Percentiles rank a stretch among this genome's conserved stretches.
These are phyloP conservation scores for Leccinum pellstonianum DNA, from an alignment of 768 basidiomycete genomes.

Conservation along the genomic window DNA sequence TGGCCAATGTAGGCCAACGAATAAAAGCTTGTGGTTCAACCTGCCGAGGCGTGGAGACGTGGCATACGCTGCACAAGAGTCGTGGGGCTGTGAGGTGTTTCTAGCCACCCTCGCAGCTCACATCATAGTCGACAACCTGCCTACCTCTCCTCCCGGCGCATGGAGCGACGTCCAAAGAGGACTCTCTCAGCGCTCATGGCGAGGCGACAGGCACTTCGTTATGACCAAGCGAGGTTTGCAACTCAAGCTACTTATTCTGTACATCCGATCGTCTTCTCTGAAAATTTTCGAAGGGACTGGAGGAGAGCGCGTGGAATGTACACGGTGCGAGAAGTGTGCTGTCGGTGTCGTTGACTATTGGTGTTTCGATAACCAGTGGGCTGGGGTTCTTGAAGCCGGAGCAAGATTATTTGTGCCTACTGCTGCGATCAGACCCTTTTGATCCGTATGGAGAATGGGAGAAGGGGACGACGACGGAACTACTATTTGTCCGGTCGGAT, in stretches of 20 bases:
- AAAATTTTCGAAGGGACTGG: conserved; percentile 19
- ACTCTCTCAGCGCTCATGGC: conserved; percentile 14
- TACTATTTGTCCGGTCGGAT: conserved; percentile 25
- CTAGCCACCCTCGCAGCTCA: too few relatives aligned
- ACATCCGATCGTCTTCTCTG: conserved; percentile 18
- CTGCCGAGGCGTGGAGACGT: too few relatives aligned
- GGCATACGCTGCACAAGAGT: too few relatives aligned
- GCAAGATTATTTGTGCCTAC: conserved; percentile 31
- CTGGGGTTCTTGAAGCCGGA: conserved; percentile 19
- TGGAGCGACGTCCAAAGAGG: too few relatives aligned
- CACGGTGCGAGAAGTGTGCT: conserved; percentile 19
- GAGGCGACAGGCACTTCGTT: conserved; percentile 29
- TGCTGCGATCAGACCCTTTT: conserved; percentile 29
- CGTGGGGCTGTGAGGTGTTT: too few relatives aligned
- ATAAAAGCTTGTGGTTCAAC: too few relatives aligned
- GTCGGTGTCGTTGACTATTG: conserved; percentile 32
- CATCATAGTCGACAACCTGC: too few relatives aligned
- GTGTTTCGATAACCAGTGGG: conserved; percentile 32
- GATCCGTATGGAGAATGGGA: conserved; percentile 28
- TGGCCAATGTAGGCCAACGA: too few relatives aligned
- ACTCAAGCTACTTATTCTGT: conserved; percentile 24
- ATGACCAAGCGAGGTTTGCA: conserved; percentile 35
- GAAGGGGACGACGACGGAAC: conserved; percentile 26
- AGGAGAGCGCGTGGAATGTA: conserved; percentile 10
- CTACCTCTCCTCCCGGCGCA: too few relatives aligned